Evolutionary conservation across 2,329 filamentous ascomycete species (phyloP), one percentile per base, ranked within the genome.

Genomic region (Colletotrichum liaoningense): DNA sequence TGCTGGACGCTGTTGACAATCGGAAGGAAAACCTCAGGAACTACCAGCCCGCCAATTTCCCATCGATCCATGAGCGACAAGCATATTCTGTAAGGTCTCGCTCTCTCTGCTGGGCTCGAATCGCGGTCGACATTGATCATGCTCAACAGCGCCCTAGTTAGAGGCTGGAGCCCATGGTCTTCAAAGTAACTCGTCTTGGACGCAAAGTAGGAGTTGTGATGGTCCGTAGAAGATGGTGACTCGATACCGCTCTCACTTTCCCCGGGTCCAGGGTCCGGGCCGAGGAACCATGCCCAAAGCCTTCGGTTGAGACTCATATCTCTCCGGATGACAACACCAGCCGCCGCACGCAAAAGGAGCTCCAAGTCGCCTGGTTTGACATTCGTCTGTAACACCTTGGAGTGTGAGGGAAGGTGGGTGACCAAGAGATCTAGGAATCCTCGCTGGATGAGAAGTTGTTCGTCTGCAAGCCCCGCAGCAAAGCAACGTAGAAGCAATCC

Each of bases 301-400:
- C 97, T 91, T 77, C 97, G 88, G 81, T 99, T 99, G 62, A 99
- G 85, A 80, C 96, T 97, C 97, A 99, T 99, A 76, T 99, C 97
- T 82, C 95, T 91, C 63, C 97, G 90, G 24, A 92, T 92, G 1
- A 98, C 95, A 24, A 99, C 95, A 1, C 94, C 92, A n/a, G 92
- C 92, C 6, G 96, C 95, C 19, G 96, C 94, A 71, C 92, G 89
- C 38, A 98, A 88, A 2, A 99, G 87, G 2, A 94, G 89, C 79
- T 98, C 93, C 22, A 98, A 86, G 79, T 99, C 97, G 42, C 89
- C 88, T 6, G 88, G 81, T 73, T 93, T 93, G 46, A 96, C 93
- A 58, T 89, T 90, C 19, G 89, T 88, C 80, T 97, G 95, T 9
- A 99, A 84, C 2, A 98, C 92, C 19, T 90, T 88, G 2, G 95